Evolutionary conservation across 441 rosid genomes (phyloP), one percentile per base, ranked within the genome.

Genomic region (Pelargonium myrrhifolium): DNA sequence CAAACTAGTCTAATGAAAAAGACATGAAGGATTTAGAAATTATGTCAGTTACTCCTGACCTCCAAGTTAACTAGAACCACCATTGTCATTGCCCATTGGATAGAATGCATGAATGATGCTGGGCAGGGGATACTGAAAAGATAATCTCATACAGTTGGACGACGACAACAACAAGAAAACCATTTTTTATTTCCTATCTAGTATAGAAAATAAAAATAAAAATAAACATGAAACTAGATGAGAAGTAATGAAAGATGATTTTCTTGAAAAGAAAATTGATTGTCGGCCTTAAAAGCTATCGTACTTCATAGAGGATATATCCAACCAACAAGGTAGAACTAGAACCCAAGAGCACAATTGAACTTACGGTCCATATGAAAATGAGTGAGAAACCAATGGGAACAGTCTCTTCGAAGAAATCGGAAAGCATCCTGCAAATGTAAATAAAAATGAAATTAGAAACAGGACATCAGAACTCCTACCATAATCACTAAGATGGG

Each of bases 321-420:
- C 17, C 55, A 47, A 53, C 43, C 14, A 26, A 35, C 17, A 24
- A 65, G 62, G 17, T 58, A 18, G 24, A 45, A 65, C 24, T 15
- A 14, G 62, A 74, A 49, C 20, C 67, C 35, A 72, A 66, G 6
- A 64, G 72, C n/a, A 45, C 12, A 12, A 64, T 21, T 62, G 64
- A 75, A 89, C 99, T 85, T 82, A 93, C 99, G 97, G 73, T 91
- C 99, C 79, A 88, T 89, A 78, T 93, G 97, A 77, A 93, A 93
- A 74, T 91, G 99, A 6, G 99, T 85, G 55, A 93, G 96, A 88
- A 93, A 93, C 99, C 97, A 93, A 70, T 93, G 96, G 74, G 84
- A 78, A 74, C 99, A 91, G 72, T 91, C 92, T 39, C 97, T 88
- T 79, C 87, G 82, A 62, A 93, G 93, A 77, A 85, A 88, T 68